A percentile compares a stretch with the other conserved stretches of the same genome.
Evolutionary conservation across 2,329 filamentous ascomycete species (phyloP).

Genomic region (Hypoxylon rubiginosum): DNA sequence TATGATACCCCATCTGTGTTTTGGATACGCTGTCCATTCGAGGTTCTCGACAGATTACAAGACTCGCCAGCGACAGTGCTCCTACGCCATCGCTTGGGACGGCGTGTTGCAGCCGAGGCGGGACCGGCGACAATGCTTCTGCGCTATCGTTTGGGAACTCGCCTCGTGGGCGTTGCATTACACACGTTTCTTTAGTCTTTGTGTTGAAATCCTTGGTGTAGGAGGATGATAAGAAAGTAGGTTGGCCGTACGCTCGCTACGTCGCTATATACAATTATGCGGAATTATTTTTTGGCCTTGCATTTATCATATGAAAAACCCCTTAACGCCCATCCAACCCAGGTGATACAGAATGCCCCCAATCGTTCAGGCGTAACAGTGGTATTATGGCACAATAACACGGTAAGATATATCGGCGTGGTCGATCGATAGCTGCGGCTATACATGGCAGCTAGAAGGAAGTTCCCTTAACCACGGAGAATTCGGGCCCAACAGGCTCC

Average conservation of each 20-base stretch:
- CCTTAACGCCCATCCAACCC: not conserved
- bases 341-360: conserved; percentile 8
- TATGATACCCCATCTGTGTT: conserved; percentile 69
- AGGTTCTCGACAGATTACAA: conserved; percentile 44
- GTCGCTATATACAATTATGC: conserved; percentile 42
- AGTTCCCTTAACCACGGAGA: conserved; percentile 45
- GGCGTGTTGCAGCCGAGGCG: conserved; percentile 61
- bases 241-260: conserved; percentile 44
- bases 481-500: conserved; percentile 44
- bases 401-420: conserved; percentile 2
- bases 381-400: conserved; percentile 12
- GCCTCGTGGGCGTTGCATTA: conserved; percentile 54
- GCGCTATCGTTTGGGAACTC: conserved; percentile 63
- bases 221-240: conserved; percentile 30
- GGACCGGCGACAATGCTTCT: conserved; percentile 65
- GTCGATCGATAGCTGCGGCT: not conserved
- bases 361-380: conserved; percentile 8
- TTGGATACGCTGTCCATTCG: conserved; percentile 65
- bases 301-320: conserved; percentile 21
- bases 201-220: conserved; percentile 25
- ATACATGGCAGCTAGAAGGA: conserved; percentile 21
- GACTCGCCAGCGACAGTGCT: conserved; percentile 61
- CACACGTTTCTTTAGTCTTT: conserved; percentile 47
- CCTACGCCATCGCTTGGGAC: conserved; percentile 62
- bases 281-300: conserved; percentile 31